These are phyloP conservation scores for Solanum chacoense DNA, from an alignment of 305 asterid species.

Conservation along the genomic window DNA sequence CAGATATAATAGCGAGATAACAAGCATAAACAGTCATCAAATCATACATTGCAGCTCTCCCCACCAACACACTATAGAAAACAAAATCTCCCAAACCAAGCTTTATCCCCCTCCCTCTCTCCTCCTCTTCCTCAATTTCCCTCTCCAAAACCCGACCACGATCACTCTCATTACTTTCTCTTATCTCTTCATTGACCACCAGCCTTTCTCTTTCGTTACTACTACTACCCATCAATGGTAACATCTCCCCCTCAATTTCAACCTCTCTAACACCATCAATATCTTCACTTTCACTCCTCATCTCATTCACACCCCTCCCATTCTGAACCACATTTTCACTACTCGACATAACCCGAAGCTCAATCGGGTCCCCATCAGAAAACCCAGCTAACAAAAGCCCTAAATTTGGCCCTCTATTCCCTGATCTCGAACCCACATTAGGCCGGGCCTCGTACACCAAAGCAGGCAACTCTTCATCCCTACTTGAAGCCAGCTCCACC, in stretches of 20 bases:
- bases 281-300: constrained; percentile 12
- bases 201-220: constrained; percentile 8
- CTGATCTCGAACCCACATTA: constrained; percentile 28
- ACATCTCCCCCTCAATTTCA: constrained; percentile 65
- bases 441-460: constrained; percentile 88
- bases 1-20: constrained; percentile 90
- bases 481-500: constrained; percentile 78
- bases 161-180: constrained; percentile 8
- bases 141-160: constrained; percentile 11
- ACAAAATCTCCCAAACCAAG: constrained; percentile 95
- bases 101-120: constrained; percentile 51
- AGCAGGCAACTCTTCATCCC: constrained; percentile 90
- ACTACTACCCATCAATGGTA: constrained; percentile 47
- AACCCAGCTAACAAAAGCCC: constrained; percentile 52
- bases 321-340: constrained; percentile 12
- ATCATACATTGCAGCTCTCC: constrained; percentile 98
- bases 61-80: constrained; percentile 86
- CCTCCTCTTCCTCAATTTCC: constrained; percentile 27
- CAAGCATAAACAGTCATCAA: constrained; percentile 95
- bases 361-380: constrained; percentile 36
- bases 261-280: constrained; percentile 12
- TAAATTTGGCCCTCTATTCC: constrained; percentile 30
- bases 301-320: constrained; percentile 16
- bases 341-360: constrained; percentile 38
- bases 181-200: neutral